These are phyloP conservation scores for Colletotrichum brevisporum DNA, from an alignment of 2,329 filamentous ascomycete species.

Conservation along the genomic window DNA sequence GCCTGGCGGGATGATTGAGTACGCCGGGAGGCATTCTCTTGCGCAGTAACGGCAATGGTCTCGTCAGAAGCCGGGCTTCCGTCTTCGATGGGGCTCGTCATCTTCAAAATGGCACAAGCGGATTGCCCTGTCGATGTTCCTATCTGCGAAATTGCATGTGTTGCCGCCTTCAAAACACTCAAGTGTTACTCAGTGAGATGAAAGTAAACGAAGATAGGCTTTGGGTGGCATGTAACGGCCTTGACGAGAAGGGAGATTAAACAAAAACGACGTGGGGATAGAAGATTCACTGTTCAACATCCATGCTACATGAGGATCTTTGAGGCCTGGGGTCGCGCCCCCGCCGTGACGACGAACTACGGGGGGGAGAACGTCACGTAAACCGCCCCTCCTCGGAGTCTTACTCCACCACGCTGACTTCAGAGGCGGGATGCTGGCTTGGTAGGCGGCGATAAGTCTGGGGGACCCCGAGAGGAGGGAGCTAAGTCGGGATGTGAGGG, in stretches of 20 bases:
- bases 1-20: conserved; percentile 45
- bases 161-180: not conserved
- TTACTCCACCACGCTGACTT: conserved; percentile 16
- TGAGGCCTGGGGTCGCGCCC: not conserved
- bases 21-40: conserved; percentile 53
- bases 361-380: conserved; percentile 22
- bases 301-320: conserved; percentile 2
- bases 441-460: conserved; percentile 5
- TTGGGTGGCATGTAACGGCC: not conserved
- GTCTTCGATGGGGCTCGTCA: conserved; percentile 13
- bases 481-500: conserved; percentile 21
- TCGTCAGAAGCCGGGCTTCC: conserved; percentile 39
- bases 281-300: not conserved
- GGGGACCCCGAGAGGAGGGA: conserved; percentile 14
- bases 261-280: not conserved
- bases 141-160: no score
- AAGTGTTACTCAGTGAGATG: not conserved
- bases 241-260: no score
- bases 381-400: conserved; percentile 22
- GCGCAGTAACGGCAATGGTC: conserved; percentile 46
- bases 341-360: conserved; percentile 27
- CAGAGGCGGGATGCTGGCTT: conserved; percentile 16
- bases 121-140: no score
- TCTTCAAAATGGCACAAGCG: not conserved
- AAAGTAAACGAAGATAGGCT: not conserved